These are phyloP conservation scores for Clonostachys solani DNA, from an alignment of 2,329 filamentous ascomycete species.

Conservation along the genomic window DNA sequence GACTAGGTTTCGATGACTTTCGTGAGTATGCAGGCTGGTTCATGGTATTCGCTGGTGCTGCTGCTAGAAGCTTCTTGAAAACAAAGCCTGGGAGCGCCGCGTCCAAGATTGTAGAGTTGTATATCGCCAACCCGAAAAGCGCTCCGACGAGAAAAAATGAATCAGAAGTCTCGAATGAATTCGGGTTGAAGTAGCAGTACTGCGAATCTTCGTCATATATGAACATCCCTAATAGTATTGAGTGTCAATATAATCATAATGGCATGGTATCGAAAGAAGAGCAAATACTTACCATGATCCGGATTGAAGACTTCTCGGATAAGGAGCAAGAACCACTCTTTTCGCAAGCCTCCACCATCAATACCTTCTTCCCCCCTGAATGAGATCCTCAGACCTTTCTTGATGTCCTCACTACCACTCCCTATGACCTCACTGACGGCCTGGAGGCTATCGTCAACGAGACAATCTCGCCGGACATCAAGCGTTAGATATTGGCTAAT, in stretches of 20 bases:
- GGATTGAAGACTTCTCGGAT: constrained; percentile 89
- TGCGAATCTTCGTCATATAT: constrained; percentile 86
- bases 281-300: constrained; percentile 64
- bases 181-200: constrained; percentile 90
- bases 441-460: constrained; percentile 84
- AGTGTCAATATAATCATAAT: not conserved
- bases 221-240: constrained; percentile 67
- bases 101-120: constrained; percentile 91
- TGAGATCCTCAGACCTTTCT: constrained; percentile 81
- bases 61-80: constrained; percentile 80
- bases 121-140: constrained; percentile 83
- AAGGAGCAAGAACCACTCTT: constrained; percentile 91
- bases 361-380: constrained; percentile 89
- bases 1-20: constrained; percentile 55
- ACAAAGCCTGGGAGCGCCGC: constrained; percentile 84
- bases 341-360: constrained; percentile 82
- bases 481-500: constrained; percentile 76
- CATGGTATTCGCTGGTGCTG: constrained; percentile 36
- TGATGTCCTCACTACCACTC: constrained; percentile 77
- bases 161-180: constrained; percentile 85
- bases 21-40: constrained; percentile 8
- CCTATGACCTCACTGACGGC: constrained; percentile 83
- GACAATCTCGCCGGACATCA: constrained; percentile 74
- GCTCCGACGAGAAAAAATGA: constrained; percentile 90
- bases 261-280: not conserved